phyloP scores from a whole-genome alignment of 176 grass and related monocot species.

The Cenchrus americanus region DNA sequence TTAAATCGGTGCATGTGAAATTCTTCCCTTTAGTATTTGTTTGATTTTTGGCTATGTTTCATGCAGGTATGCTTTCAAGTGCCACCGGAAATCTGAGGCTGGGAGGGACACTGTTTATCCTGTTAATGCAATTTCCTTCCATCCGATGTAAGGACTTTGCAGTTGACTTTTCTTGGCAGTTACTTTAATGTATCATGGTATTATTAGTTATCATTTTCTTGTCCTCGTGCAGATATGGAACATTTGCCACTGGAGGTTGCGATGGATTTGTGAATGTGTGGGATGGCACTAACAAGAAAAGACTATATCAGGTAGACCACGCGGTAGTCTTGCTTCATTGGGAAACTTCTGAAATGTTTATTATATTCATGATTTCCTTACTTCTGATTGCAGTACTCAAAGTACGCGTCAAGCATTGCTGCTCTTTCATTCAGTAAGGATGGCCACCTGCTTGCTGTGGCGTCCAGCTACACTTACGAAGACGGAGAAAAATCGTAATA shows the following conservation, averaged over 20 bases:
- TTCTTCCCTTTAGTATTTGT: background rate
- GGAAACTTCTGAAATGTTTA: background rate
- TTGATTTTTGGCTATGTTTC: constrained; percentile 21
- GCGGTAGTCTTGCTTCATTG: constrained; percentile 10
- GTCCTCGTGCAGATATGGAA: constrained; percentile 71
- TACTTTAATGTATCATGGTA: constrained; percentile 32
- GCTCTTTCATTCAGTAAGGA: constrained; percentile 96
- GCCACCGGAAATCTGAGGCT: constrained; percentile 91
- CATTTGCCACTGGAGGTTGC: constrained; percentile 95
- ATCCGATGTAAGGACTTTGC: constrained; percentile 76
- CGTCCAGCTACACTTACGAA: constrained; percentile 97
- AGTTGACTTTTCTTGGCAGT: background rate
- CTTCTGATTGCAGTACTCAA: constrained; percentile 76
- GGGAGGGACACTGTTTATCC: constrained; percentile 94
- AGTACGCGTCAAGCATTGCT: constrained; percentile 85
- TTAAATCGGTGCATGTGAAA: constrained; percentile 8
- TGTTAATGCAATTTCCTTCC: constrained; percentile 97
- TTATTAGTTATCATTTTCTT: constrained; percentile 22
- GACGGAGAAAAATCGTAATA: constrained; percentile 92
- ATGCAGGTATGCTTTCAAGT: constrained; percentile 98
- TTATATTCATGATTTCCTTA: constrained; percentile 2
- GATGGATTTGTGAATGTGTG: constrained; percentile 99
- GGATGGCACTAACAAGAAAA: constrained; percentile 98
- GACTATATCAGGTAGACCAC: constrained; percentile 88
- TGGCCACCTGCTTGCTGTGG: constrained; percentile 88